Evolutionary conservation across 176 grass and related monocot genomes (phyloP).

Genomic region (Oryza officinalis): DNA sequence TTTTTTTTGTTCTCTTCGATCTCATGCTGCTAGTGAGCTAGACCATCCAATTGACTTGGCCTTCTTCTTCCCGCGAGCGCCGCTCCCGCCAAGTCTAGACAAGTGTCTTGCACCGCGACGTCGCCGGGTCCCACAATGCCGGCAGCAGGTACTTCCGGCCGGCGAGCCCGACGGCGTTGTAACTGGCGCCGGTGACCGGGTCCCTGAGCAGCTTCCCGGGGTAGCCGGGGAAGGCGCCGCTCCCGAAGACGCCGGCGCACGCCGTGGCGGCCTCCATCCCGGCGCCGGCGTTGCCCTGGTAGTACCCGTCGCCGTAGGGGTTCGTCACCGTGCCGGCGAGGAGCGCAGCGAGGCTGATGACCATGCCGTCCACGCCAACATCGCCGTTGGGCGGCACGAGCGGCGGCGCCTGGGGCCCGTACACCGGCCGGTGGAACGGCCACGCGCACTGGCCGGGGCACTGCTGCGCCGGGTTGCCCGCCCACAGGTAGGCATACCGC

Average conservation of each 20-base stretch:
- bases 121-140: constrained; percentile 80
- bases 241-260: constrained; percentile 76
- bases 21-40: background rate
- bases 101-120: constrained; percentile 62
- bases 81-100: constrained; percentile 38
- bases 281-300: constrained; percentile 50
- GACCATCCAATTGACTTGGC: background rate
- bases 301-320: constrained; percentile 82
- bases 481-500: constrained; percentile 77
- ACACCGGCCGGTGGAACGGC: constrained; percentile 72
- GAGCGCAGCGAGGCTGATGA: constrained; percentile 72
- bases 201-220: constrained; percentile 66
- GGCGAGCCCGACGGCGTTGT: constrained; percentile 68
- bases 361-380: constrained; percentile 66
- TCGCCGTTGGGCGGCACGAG: constrained; percentile 75
- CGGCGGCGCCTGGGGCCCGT: constrained; percentile 61
- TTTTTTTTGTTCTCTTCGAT: constrained; percentile 13
- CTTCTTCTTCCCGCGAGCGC: background rate
- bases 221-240: constrained; percentile 73
- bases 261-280: constrained; percentile 73
- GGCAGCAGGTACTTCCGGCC: constrained; percentile 78
- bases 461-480: constrained; percentile 62
- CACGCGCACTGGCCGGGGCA: constrained; percentile 85
- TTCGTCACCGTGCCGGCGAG: constrained; percentile 78
- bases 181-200: constrained; percentile 62